A percentile compares a stretch with the other conserved stretches of the same genome.
Conservation (phyloP, 202 grass and related monocot species). For the Cymbopogon flexuosus region DNA sequence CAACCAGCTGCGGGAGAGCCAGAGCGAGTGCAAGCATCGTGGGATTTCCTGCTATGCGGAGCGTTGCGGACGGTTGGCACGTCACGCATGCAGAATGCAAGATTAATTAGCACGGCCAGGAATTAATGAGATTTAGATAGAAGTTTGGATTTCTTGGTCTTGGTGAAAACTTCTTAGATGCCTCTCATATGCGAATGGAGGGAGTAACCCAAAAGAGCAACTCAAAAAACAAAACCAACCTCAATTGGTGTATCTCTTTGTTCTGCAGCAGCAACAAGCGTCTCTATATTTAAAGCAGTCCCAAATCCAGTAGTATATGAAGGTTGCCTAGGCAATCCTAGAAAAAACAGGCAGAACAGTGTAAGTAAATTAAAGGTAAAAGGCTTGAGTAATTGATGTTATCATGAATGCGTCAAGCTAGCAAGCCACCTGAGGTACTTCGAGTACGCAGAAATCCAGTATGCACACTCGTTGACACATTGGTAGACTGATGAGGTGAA, state of each 20-base stretch:
- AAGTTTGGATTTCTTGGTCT: no score
- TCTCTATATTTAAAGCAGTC: constrained; percentile 79
- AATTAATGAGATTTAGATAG: no score
- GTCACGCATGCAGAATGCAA: no score
- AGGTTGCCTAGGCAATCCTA: constrained; percentile 57
- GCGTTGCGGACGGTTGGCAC: no score
- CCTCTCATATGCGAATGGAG: no score
- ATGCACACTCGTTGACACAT: constrained; percentile 30
- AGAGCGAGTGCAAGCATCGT: no score
- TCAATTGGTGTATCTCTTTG: constrained; percentile 66
- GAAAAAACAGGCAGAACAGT: constrained; percentile 8
- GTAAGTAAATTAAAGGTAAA: constrained; percentile 18
- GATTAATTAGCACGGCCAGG: no score
- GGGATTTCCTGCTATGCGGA: no score
- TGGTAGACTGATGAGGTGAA: constrained; percentile 41
- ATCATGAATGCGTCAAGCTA: background rate
- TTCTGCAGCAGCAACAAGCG: constrained; percentile 76
- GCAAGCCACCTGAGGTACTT: constrained; percentile 52
- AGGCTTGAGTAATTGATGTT: background rate
- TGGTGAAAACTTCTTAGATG: no score
- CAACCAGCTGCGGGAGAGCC: no score
- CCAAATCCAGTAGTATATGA: constrained; percentile 60
- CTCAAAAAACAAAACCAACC: constrained; percentile 35
- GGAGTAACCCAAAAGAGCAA: background rate
- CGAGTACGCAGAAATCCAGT: constrained; percentile 48